Conservation (phyloP, 164 flowering plant genomes). For the Vitis cinerea region DNA sequence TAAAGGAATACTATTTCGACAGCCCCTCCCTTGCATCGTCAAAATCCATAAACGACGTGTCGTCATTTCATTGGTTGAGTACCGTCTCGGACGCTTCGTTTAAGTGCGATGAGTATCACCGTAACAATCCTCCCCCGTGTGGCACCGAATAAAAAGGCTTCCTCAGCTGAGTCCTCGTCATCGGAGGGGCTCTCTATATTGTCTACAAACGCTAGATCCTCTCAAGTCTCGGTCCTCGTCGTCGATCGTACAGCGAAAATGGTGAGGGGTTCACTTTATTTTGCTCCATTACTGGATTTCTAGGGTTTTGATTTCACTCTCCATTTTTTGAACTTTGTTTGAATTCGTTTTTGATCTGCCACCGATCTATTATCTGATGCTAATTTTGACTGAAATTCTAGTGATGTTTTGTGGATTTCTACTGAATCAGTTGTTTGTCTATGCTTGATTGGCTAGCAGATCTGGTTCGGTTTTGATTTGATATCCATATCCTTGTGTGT, state of each 20-base stretch:
- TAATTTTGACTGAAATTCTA: not conserved
- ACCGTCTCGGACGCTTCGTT: not conserved
- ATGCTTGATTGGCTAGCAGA: not conserved
- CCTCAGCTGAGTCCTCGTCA: conserved; percentile 1
- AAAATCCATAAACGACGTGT: not conserved
- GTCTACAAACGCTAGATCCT: conserved; percentile 1
- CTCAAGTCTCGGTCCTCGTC: conserved; percentile 1
- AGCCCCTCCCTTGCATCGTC: too few species aligned
- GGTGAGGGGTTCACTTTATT: conserved; percentile 10
- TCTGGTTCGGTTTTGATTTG: conserved; percentile 3
- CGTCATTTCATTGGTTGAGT: not conserved
- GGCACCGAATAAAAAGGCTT: conserved; percentile 16
- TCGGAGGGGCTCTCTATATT: conserved; percentile 10
- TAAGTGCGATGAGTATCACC: not conserved
- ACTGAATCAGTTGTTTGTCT: not conserved
- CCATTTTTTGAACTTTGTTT: not conserved
- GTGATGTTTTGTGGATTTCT: not conserved
- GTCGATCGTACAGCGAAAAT: conserved; percentile 1
- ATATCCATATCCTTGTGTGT: too few species aligned
- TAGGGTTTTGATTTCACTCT: conserved; percentile 2
- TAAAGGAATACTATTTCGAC: not conserved
- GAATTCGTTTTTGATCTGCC: conserved; percentile 7
- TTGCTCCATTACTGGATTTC: not conserved
- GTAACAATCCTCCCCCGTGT: not conserved
- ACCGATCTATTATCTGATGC: conserved; percentile 4